Evolutionary conservation across 164 flowering plant genomes (phyloP).

Genomic region (Cinnamomum micranthum): DNA sequence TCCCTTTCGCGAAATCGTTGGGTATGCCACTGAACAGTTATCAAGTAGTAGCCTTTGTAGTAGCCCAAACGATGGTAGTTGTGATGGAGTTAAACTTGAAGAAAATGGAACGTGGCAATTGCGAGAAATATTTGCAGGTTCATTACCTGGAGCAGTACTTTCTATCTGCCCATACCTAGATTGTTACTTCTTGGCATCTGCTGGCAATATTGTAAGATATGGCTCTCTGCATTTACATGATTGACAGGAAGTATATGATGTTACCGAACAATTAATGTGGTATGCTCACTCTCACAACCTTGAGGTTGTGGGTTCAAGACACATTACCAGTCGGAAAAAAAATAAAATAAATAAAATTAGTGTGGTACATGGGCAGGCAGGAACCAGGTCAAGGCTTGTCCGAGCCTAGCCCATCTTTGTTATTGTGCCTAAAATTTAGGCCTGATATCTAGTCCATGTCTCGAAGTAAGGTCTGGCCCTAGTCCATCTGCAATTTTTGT

Average conservation of each 20-base stretch:
- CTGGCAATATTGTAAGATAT: conserved; percentile 85
- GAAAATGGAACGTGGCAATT: conserved; percentile 78
- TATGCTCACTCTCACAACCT: neutral
- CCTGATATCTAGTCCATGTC: neutral
- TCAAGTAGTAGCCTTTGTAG: conserved; percentile 79
- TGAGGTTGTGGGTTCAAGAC: too few species aligned
- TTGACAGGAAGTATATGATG: neutral
- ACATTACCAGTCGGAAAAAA: too few species aligned
- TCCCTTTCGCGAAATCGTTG: conserved; percentile 63
- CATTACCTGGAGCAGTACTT: conserved; percentile 72
- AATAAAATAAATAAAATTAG: too few species aligned
- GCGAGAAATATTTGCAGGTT: conserved; percentile 36
- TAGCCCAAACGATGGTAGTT: conserved; percentile 76
- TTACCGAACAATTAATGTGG: neutral
- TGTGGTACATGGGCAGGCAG: neutral
- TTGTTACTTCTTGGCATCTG: conserved; percentile 79
- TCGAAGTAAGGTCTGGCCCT: neutral
- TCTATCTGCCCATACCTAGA: conserved; percentile 88
- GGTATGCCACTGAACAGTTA: conserved; percentile 62
- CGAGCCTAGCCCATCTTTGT: neutral
- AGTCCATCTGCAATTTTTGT: too few species aligned
- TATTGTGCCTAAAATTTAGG: neutral
- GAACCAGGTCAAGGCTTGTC: neutral
- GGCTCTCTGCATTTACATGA: conserved; percentile 1
- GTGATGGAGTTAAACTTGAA: conserved; percentile 76